Evolutionary conservation across 768 basidiomycete genomes (phyloP).

Genomic region (Russula abietina): DNA sequence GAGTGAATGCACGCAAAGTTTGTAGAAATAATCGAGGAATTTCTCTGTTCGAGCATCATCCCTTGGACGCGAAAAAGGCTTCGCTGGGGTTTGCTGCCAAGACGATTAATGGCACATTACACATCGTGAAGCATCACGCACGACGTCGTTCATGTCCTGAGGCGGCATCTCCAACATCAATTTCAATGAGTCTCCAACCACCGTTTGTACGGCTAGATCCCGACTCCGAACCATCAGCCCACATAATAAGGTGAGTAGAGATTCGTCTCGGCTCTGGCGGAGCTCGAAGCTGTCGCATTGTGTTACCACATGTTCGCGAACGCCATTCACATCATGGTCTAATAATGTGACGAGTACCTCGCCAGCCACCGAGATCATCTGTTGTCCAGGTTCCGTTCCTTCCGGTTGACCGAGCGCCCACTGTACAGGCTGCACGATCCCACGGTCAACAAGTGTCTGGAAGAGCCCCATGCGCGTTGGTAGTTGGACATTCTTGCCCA

Average conservation of each 20-base stretch:
- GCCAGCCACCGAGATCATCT: slow-evolving; percentile 74
- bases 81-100: slow-evolving; percentile 25
- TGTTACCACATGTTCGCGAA: slow-evolving; percentile 77
- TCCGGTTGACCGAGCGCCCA: slow-evolving; percentile 80
- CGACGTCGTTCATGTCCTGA: slow-evolving; percentile 24
- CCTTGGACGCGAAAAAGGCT: slow-evolving; percentile 53
- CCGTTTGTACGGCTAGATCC: slow-evolving; percentile 84
- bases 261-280: slow-evolving; percentile 60
- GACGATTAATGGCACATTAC: background rate
- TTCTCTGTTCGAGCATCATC: slow-evolving; percentile 84
- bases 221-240: slow-evolving; percentile 69
- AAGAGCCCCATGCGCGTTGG: slow-evolving; percentile 81
- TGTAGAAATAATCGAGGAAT: slow-evolving; percentile 93
- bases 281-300: slow-evolving; percentile 63
- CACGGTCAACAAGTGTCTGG: slow-evolving; percentile 80
- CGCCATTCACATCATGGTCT: slow-evolving; percentile 87
- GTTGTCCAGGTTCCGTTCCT: slow-evolving; percentile 41
- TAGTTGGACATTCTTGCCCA: slow-evolving; percentile 96
- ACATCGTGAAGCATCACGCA: slow-evolving; percentile 16
- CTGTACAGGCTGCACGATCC: slow-evolving; percentile 84
- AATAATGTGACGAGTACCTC: slow-evolving; percentile 80
- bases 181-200: slow-evolving; percentile 82
- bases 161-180: slow-evolving; percentile 74
- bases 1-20: slow-evolving; percentile 67
- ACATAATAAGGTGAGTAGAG: slow-evolving; percentile 71